Evolutionary conservation across 1,284 basidiomycete genomes (phyloP), one percentile per base, ranked within the genome.

Genomic region (Heterobasidion parviporum): DNA sequence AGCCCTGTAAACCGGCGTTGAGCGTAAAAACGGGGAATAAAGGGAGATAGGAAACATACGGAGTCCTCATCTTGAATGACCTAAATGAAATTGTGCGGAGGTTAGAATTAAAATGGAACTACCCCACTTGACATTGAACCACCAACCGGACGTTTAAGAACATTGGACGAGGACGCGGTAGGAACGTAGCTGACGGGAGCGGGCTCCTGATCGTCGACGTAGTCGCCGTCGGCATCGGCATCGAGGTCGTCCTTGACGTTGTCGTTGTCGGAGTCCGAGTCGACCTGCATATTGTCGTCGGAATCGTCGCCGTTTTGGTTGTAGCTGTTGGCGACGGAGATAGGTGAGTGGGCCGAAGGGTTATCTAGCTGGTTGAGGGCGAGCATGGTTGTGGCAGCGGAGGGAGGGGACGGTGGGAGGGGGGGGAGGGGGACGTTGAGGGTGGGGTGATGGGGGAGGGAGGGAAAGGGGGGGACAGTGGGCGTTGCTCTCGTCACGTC

Each of bases 21-120:
- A 48, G 58, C 60, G 53, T 62, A 61, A 60, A 54, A 55, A 63
- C 60, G 57, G 58, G 61, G 66, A 60, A 59, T 35, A 61, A 20
- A 52, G 43, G 49, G 56, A 36, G 59, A 57, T 60, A 56, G 55
- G 57, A 51, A 54, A 72, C 83, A 60, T 70, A 86, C 86, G 62
- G 85, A 87, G 65, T 88, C 83, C 59, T 87, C 86, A 33, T 79
- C 77, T 62, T 81, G 79, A 74, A 85, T 68, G 54, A 62, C 61
- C 72, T 73, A 62, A 58, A 58, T 52, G 60, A 45, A 52, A 52
- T 61, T 54, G 54, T 58, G 58, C 58, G 59, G 56, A 59, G 44
- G 56, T 63, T 54, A 57, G 60, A 58, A 56, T 50, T 50, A 51
- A 50, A 47, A 20, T 38, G 50, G 12, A 44, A 53, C 26, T 44